phyloP scores from a whole-genome alignment of 805 yeast genomes.

The Hanseniaspora clermontiae region DNA sequence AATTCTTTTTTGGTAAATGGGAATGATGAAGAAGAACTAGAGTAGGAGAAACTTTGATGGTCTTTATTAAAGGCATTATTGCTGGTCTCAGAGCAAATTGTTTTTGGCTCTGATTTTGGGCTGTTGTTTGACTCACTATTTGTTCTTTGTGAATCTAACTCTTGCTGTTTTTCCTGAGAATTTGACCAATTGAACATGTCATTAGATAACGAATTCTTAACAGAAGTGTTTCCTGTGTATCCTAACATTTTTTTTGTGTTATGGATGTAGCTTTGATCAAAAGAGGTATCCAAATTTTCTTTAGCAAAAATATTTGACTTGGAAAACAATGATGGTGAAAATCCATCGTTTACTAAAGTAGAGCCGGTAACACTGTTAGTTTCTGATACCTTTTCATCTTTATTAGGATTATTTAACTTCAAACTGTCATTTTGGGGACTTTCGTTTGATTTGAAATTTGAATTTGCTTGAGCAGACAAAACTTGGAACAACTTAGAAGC shows the following conservation, averaged over 20 bases:
- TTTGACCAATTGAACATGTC: not conserved
- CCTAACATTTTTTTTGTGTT: not conserved
- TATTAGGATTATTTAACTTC: not conserved
- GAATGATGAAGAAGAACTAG: constrained; percentile 8
- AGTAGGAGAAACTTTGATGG: not conserved
- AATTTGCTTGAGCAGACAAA: not conserved
- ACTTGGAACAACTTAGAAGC: not conserved
- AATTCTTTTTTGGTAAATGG: constrained; percentile 10
- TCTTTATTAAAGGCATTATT: not conserved
- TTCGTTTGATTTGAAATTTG: not conserved
- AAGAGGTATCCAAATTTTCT: not conserved
- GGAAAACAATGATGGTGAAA: not conserved
- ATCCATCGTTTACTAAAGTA: not conserved
- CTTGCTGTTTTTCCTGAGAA: not conserved
- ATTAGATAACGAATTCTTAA: not conserved
- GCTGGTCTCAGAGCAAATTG: not conserved
- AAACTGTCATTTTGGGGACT: not conserved
- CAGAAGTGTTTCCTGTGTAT: too few relatives aligned
- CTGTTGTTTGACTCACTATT: not conserved
- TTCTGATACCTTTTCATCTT: not conserved
- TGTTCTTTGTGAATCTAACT: not conserved
- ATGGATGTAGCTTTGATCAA: not conserved
- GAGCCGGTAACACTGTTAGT: not conserved
- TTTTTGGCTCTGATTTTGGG: not conserved
- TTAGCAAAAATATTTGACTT: not conserved